Conservation (phyloP, 441 rosid genomes). For the Bruguiera hainesii region DNA sequence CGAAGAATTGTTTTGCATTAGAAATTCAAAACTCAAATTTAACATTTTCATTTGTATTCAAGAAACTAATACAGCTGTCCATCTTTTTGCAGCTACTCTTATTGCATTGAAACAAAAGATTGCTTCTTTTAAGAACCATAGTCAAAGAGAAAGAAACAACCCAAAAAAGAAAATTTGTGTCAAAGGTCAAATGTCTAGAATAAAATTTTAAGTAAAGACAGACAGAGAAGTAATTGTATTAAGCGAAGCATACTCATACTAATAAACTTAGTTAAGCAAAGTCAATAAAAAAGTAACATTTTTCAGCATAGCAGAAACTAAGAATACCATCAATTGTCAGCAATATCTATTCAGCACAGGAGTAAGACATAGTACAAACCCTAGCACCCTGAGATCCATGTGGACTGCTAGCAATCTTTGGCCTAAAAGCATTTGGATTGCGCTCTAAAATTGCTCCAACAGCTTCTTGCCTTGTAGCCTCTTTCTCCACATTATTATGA, state of each 20-base stretch:
- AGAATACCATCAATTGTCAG: background rate
- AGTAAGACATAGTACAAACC: conserved; percentile 30
- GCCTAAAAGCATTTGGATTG: conserved; percentile 85
- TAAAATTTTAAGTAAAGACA: no score
- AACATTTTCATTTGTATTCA: no score
- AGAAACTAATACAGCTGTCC: no score
- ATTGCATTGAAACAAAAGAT: no score
- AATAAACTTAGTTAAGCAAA: no score
- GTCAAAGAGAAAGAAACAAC: no score
- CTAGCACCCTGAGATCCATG: conserved; percentile 47
- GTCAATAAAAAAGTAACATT: background rate
- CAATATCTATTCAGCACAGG: background rate
- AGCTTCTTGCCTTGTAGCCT: conserved; percentile 68
- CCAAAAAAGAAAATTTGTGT: background rate
- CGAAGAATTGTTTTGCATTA: background rate
- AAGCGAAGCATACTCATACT: no score
- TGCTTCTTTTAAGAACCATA: no score
- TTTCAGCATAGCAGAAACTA: background rate
- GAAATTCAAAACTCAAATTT: background rate
- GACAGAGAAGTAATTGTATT: no score
- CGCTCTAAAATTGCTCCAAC: conserved; percentile 70
- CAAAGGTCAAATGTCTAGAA: background rate
- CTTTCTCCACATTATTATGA: conserved; percentile 79
- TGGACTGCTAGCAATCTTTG: conserved; percentile 90
- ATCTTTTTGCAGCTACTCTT: no score